Conservation (phyloP, 331 rosid genomes). For the Malus hybrid region DNA sequence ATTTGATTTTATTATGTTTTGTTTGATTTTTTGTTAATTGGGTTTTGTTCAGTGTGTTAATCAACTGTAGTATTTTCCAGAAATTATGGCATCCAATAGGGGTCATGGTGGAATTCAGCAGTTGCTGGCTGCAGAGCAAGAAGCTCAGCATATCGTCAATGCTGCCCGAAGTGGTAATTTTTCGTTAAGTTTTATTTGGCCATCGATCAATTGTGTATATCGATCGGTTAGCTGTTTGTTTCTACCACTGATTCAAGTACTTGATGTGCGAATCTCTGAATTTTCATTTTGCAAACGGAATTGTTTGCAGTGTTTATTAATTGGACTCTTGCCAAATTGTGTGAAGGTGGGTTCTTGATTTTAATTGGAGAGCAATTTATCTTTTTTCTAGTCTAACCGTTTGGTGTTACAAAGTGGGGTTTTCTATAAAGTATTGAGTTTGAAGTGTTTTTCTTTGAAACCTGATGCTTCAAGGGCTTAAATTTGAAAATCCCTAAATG, state of each 20-base stretch:
- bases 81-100: constrained; percentile 19
- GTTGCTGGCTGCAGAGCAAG: constrained; percentile 85
- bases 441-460: neutral
- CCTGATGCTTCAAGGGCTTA: neutral
- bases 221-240: neutral
- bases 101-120: constrained; percentile 92
- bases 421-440: neutral
- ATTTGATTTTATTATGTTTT: no score
- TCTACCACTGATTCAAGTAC: neutral
- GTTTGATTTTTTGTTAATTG: neutral
- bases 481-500: neutral
- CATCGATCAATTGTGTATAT: neutral
- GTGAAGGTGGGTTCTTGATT: neutral
- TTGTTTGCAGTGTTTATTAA: neutral
- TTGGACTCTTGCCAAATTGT: neutral
- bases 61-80: neutral
- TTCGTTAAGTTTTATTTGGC: neutral
- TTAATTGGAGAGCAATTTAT: neutral
- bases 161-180: constrained; percentile 71
- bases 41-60: constrained; percentile 1
- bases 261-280: neutral
- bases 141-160: constrained; percentile 77
- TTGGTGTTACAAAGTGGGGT: no score
- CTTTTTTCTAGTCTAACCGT: neutral
- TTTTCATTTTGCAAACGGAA: neutral